Evolutionary conservation across 352 stramenopile genomes (phyloP).

Genomic region (Peronospora destructor): DNA sequence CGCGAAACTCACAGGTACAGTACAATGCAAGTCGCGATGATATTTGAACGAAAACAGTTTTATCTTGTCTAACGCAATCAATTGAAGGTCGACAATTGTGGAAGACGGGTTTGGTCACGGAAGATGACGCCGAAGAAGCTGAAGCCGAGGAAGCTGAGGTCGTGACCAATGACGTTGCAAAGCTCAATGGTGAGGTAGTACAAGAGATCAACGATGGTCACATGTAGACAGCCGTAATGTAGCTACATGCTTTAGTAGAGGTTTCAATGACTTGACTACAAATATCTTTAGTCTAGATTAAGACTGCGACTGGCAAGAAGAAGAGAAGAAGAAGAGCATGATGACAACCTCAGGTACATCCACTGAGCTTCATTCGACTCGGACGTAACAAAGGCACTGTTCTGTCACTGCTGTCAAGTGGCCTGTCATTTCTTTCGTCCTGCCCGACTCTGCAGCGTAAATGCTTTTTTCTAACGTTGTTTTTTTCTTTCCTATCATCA

Average conservation of each 20-base stretch:
- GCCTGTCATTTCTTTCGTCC: slow-evolving; percentile 37
- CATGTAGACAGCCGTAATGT: slow-evolving; percentile 14
- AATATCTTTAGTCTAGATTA: no score
- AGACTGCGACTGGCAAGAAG: no score
- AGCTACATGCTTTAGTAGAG: slow-evolving; percentile 21
- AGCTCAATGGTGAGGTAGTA: slow-evolving; percentile 27
- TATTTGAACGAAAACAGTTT: background rate
- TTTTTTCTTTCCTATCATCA: slow-evolving; percentile 1
- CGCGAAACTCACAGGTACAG: slow-evolving; percentile 68
- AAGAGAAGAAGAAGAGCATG: no score
- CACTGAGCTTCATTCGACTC: slow-evolving; percentile 1
- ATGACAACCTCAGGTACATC: slow-evolving; percentile 13
- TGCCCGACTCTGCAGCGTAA: slow-evolving; percentile 34
- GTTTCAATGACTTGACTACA: no score
- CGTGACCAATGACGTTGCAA: slow-evolving; percentile 29
- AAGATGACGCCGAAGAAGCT: slow-evolving; percentile 39
- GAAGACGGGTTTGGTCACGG: slow-evolving; percentile 66
- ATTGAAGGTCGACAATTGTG: slow-evolving; percentile 52
- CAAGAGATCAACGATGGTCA: slow-evolving; percentile 29
- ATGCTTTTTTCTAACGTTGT: slow-evolving; percentile 16
- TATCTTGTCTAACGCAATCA: slow-evolving; percentile 10
- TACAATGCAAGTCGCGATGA: background rate
- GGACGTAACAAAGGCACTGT: slow-evolving; percentile 4
- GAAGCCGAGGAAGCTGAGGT: slow-evolving; percentile 37
- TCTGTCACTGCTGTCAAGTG: slow-evolving; percentile 41